Evolutionary conservation across 108 stramenopile genomes (phyloP).

Genomic region (Mayamaea pseudoterrestris): DNA sequence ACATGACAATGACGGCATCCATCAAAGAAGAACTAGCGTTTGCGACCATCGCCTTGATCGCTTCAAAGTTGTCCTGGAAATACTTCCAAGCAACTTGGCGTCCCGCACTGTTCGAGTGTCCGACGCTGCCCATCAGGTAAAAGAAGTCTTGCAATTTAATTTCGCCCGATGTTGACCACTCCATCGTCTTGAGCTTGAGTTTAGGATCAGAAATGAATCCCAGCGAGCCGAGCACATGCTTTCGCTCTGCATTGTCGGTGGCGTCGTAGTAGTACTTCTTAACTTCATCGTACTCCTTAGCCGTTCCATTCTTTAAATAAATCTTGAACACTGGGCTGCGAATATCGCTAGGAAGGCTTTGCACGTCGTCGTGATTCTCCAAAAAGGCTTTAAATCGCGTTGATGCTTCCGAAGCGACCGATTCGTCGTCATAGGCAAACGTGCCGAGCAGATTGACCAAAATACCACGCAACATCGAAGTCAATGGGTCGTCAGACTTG

Average conservation of each 20-base stretch:
- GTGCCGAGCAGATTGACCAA: constrained; percentile 68
- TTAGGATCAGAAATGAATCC: constrained; percentile 47
- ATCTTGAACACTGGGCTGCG: constrained; percentile 81
- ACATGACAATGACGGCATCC: constrained; percentile 83
- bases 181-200: constrained; percentile 69
- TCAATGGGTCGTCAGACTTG: constrained; percentile 72
- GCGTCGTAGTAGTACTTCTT: constrained; percentile 53
- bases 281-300: constrained; percentile 69
- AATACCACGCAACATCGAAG: constrained; percentile 74
- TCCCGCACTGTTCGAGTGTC: constrained; percentile 55
- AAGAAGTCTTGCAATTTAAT: constrained; percentile 98
- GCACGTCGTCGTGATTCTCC: constrained; percentile 51
- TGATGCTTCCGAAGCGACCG: constrained; percentile 66
- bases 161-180: constrained; percentile 84
- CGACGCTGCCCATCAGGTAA: constrained; percentile 84
- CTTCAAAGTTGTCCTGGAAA: constrained; percentile 77
- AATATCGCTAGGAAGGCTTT: constrained; percentile 80
- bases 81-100: constrained; percentile 82
- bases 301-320: constrained; percentile 76
- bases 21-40: constrained; percentile 78
- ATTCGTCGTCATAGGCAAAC: constrained; percentile 71
- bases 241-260: constrained; percentile 72
- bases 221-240: constrained; percentile 63
- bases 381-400: constrained; percentile 65
- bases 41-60: constrained; percentile 71